Base-by-base conservation (phyloP, 2,329 filamentous ascomycete species). In the Aureobasidium sp. region DNA sequence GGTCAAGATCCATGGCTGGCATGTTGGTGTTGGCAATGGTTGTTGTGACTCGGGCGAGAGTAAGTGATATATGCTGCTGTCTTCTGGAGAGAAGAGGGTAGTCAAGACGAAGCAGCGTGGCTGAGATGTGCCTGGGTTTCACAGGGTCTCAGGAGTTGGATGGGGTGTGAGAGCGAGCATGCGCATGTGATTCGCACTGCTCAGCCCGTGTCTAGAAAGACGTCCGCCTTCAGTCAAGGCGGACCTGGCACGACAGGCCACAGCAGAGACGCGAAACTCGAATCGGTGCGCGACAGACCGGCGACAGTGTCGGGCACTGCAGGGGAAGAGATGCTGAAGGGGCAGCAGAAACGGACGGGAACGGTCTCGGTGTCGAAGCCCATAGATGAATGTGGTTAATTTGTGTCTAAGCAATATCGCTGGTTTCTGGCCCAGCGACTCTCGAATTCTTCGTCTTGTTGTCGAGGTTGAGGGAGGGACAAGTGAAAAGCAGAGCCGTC, bases 211-310 rank as follows among this genome's bases (percentile, higher is more conserved):
- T 64, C 44, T 29, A n/a, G 22, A 8, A 41, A 41, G 22, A 78
- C 78, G 78, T 80, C 79, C 79, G 78, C 78, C 78, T 66, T 34
- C 41, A 62, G 70, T 81, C 77, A 81, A 76, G 78, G 78, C 77
- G 79, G 79, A 80, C 79, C 73, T 66, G 68, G 70, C 70, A 73
- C 77, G 69, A 75, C 73, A 14, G 52, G 73, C 76, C 78, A 79
- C 63, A 78, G 69, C 71, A 79, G 71, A 52, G 73, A 71, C n/a
- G 74, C 77, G 68, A 80, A 80, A 66, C 75, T 78, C 27, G 77
- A 77, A 67, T 79, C 77, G 39, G 62, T 63, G 22, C 62, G 62
- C 31, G 62, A 63, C 22, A 63, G 62, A 39, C 62, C 62, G n/a
- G 60, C 39, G 51, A 57, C 37, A 20, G 51, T 22, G 51, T 56